Evolutionary conservation across 2,329 filamentous ascomycete species (phyloP), one percentile per base, ranked within the genome.

Genomic region (Diplocarpon rosae): DNA sequence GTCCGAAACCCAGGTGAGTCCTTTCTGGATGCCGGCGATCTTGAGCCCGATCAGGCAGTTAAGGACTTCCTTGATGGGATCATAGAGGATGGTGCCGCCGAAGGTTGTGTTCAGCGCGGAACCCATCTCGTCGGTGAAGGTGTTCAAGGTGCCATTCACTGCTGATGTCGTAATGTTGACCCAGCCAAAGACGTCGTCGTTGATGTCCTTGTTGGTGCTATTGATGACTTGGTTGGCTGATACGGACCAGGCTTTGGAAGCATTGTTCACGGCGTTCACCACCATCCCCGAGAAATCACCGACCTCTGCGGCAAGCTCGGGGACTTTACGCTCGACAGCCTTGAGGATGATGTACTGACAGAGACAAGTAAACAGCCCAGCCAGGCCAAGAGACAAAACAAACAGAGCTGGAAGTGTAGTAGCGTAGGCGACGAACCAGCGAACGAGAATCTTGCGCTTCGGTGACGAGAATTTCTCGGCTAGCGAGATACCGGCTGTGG

Each of bases 1-100:
- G 54, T 96, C 82, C 57, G 85, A 77, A 10, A 95, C 84, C 90
- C 90, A 98, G 1, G 85, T 94, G n/a, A 96, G 72, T 11, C 84
- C 92, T 59, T 84, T 82, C 62, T 96, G 78, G 52, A 98, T 78
- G 16, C 80, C 76, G 53, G 85, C 78, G 51, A 96, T 73, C 69
- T 96, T 96, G 59, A 94, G 72, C 7, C 82, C 78, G 52, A 96
- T 78, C n/a, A 96, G 71, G 60, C 92, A 96, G 59, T 85, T 76
- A 51, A 95, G 73, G 29, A 95, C 78, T 35, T 85, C 82, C 57
- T 78, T 72, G 57, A 95, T 80, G 0, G 88, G 85, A 24, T 81
- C 76, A 52, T 87, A 75, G 35, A 95, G 79, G 34, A 89, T 66
- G 0, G 90, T 95, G 37, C 78, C 80, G 40, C 86, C 85, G 61